Percentiles rank a stretch among this genome's conserved stretches.
Evolutionary conservation across 2,329 filamentous ascomycete genomes (phyloP).

Genomic region (Pseudodiploospora longispora): DNA sequence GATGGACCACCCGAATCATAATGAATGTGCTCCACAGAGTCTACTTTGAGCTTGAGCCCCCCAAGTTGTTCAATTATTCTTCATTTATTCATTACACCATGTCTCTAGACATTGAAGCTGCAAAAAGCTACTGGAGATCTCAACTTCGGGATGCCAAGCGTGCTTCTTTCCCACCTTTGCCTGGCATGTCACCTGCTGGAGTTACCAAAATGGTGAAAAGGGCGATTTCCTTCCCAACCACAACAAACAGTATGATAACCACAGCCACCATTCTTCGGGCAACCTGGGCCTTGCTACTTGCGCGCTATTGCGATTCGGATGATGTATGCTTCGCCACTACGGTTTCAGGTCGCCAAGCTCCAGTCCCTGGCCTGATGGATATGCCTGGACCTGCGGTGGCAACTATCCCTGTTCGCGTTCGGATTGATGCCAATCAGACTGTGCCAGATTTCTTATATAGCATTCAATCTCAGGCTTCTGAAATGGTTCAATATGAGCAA

Average conservation of each 20-base stretch:
- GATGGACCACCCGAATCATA: too few relatives aligned
- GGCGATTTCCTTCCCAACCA: background rate
- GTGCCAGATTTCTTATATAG: slow-evolving; percentile 7
- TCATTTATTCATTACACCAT: too few relatives aligned
- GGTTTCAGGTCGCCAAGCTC: slow-evolving; percentile 7
- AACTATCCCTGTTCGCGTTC: slow-evolving; percentile 11
- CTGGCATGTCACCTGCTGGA: too few relatives aligned
- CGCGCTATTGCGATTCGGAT: slow-evolving; percentile 1
- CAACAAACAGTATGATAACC: background rate
- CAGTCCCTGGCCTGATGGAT: slow-evolving; percentile 7
- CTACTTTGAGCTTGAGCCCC: too few relatives aligned
- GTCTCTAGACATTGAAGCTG: too few relatives aligned
- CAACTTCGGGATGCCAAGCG: too few relatives aligned
- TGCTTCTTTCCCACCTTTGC: too few relatives aligned
- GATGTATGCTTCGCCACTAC: slow-evolving; percentile 4
- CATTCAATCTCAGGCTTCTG: slow-evolving; percentile 10
- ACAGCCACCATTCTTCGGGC: slow-evolving; percentile 2
- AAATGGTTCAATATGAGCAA: slow-evolving; percentile 17
- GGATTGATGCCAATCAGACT: slow-evolving; percentile 4
- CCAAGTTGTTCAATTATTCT: too few relatives aligned
- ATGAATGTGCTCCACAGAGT: too few relatives aligned
- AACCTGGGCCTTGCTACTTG: slow-evolving; percentile 2
- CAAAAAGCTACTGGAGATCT: too few relatives aligned
- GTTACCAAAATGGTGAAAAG: too few relatives aligned
- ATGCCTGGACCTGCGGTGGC: slow-evolving; percentile 11